phyloP scores from a whole-genome alignment of 2,329 filamentous ascomycete genomes.

The Colletotrichum simmondsii region DNA sequence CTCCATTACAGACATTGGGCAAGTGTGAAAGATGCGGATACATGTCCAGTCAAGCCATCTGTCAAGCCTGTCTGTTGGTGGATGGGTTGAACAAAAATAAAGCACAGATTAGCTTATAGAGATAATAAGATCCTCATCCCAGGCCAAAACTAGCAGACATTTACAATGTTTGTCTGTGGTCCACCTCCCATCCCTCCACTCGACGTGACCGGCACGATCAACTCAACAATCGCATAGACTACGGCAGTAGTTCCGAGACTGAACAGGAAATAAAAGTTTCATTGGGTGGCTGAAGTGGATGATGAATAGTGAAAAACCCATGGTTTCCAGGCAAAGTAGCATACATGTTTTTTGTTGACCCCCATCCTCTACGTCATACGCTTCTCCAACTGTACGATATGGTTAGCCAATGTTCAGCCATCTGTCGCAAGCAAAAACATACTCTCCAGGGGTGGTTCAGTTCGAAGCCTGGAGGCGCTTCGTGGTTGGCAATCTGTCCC shows the following conservation, averaged over 20 bases:
- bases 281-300: background rate
- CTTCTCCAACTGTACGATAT: slow-evolving; percentile 59
- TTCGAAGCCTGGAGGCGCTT: slow-evolving; percentile 70
- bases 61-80: slow-evolving; percentile 91
- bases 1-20: slow-evolving; percentile 75
- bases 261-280: background rate
- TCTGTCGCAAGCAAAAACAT: slow-evolving; percentile 41
- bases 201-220: background rate
- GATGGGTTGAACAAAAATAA: slow-evolving; percentile 90
- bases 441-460: slow-evolving; percentile 74
- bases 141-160: background rate
- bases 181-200: background rate
- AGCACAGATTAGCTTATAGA: slow-evolving; percentile 65
- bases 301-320: background rate
- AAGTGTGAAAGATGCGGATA: slow-evolving; percentile 92
- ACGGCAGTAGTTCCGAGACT: background rate
- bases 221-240: background rate
- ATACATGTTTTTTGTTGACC: slow-evolving; percentile 11
- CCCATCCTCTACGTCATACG: slow-evolving; percentile 54
- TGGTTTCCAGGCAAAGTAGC: background rate
- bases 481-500: slow-evolving; percentile 66
- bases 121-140: slow-evolving; percentile 3
- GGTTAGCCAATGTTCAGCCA: slow-evolving; percentile 29
- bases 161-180: background rate
- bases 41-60: slow-evolving; percentile 92